Evolutionary conservation across 2,329 filamentous ascomycete genomes (phyloP), one percentile per base, ranked within the genome.

Genomic region (Pseudogymnoascus sp.): DNA sequence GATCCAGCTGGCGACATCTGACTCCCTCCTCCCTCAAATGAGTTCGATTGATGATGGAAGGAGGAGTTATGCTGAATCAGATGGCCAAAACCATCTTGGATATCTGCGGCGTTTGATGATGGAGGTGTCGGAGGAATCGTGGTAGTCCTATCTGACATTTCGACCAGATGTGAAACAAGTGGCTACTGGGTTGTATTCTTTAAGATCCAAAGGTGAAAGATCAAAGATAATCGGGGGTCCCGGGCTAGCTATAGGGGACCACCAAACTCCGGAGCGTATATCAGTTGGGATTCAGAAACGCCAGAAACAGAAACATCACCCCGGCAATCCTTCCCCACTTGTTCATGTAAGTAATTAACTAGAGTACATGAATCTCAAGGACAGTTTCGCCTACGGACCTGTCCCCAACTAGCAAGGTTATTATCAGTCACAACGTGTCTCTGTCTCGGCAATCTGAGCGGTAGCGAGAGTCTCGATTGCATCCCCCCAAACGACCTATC

Each of bases 401-500:
- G 45, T 52, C 25, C 4, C 45, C 6, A 52, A 31, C 45, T 52
- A 52, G 45, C 45, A 31, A 52, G 45, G 45, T n/a, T 52, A 52
- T 52, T 31, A 52, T 52, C 45, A 31, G 21, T 52, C 45, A 52
- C n/a, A 31, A 33, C 45, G 25, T 52, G 45, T 31, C 25, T 52
- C 45, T 52, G 45, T 52, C 45, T 52, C 45, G 45, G 45, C 45
- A 52, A 52, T 52, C 45, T 52, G 14, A 11, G n/a, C 25, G 25
- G 45, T 52, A 52, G 45, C 45, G 45, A 52, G 45, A 52, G 45
- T 52, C 45, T 52, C 45, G 45, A 52, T 52, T 52, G 45, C 45
- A 31, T 4, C 45, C 45, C 45, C 16, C 45, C 45, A 52, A 52
- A 52, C 45, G 45, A 52, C 45, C 45, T 52, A 52, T 52, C 45